Base-by-base conservation (phyloP, 2,329 filamentous ascomycete genomes). In the Elsinoe necatrix region DNA sequence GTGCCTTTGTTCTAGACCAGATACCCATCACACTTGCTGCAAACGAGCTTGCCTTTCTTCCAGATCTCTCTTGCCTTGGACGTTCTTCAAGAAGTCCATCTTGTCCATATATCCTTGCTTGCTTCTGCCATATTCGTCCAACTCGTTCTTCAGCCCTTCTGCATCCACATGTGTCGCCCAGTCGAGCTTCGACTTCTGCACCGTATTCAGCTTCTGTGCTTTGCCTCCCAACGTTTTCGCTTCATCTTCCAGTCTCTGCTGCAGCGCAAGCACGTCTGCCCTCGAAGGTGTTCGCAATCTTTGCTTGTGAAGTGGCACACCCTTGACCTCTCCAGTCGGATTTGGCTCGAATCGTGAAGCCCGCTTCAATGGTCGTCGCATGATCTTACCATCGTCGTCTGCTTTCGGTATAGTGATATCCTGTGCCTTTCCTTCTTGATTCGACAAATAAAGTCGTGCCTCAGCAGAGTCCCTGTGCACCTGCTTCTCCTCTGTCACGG, bases 131-230 rank as follows among this genome's bases (percentile, higher is more conserved):
- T 83, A 80, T 45, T 75, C 75, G 56, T 80, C 77, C 64, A 85
- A 67, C 66, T 85, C 82, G 57, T 83, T 81, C 57, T 77, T 76
- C 57, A 84, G 77, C 27, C 81, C 81, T 45, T 79, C 78, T 50
- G 77, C 76, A 64, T 83, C 80, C 39, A 85, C 82, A 63, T 82
- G 83, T 9, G 77, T 76, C 18, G 80, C 81, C 82, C 82, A 85
- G 63, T 85, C 82, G 63, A 84, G 71, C 55, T 81, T 77, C 27
- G 79, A 83, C 68, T 85, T 85, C 68, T 84, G 81, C 51, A 85
- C 80, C 0, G 82, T 83, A 61, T 83, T 85, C 70, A 85, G 77
- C 64, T 83, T 84, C 58, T 79, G 77, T 20, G 63, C 78, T 71
- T 69, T 76, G 63, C 65, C 73, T 60, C 58, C 66, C 25, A 23